Evolutionary conservation across 257 asterid species (phyloP).

Genomic region (Solanum piurae): DNA sequence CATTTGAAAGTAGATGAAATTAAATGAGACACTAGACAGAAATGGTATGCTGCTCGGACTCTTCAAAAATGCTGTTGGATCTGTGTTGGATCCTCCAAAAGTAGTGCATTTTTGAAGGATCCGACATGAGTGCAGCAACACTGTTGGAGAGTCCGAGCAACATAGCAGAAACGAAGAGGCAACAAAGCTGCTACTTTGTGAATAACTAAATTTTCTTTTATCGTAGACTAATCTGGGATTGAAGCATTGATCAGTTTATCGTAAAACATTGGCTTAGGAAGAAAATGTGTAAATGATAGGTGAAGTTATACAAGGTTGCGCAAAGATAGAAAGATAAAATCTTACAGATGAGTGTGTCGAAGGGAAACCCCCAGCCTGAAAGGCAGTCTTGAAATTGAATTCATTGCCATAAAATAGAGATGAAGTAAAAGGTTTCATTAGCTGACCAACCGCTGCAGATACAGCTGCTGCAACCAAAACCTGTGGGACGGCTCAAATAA

Average conservation of each 20-base stretch:
- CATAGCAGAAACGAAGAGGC: not conserved
- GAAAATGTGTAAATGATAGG: not conserved
- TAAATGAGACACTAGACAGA: not conserved
- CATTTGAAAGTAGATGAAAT: conserved; percentile 1
- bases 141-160: not conserved
- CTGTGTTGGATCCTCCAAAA: not conserved
- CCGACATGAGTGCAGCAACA: not conserved
- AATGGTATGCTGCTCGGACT: not conserved
- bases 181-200: not conserved
- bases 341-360: conserved; percentile 89
- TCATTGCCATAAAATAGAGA: conserved; percentile 38
- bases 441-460: conserved; percentile 80
- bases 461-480: conserved; percentile 64
- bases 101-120: not conserved
- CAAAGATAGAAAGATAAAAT: not conserved
- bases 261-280: not conserved
- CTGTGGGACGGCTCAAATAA: conserved; percentile 10
- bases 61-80: not conserved
- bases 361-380: conserved; percentile 86
- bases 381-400: conserved; percentile 36
- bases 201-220: not conserved
- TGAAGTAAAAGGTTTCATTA: conserved; percentile 66
- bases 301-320: not conserved
- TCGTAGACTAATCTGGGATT: not conserved
- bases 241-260: not conserved